Percentiles rank a stretch among this genome's conserved stretches.
Evolutionary conservation across 78 protist genomes (phyloP).

Genomic region (Pigoraptor vietnamica): DNA sequence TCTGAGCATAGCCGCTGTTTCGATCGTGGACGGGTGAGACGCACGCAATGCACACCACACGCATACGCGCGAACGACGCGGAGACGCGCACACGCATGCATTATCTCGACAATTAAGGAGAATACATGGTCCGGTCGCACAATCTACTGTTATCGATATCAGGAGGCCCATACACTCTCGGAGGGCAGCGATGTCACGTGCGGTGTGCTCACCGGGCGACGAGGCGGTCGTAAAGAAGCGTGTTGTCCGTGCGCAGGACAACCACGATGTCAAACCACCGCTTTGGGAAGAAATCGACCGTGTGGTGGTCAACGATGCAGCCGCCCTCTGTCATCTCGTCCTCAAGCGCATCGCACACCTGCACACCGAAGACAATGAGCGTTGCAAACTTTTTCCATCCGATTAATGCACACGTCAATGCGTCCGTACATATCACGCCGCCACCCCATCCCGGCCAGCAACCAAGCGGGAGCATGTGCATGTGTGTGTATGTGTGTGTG

Average conservation of each 20-base stretch:
- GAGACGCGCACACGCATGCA: too few species aligned
- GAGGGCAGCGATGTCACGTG: too few species aligned
- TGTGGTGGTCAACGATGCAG: constrained; percentile 74
- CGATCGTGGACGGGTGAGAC: not conserved
- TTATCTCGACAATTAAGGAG: not conserved
- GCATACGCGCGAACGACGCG: too few species aligned
- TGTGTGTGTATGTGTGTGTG: too few species aligned
- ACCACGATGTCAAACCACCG: constrained; percentile 87
- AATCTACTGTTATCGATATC: too few species aligned
- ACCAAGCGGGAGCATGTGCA: not conserved
- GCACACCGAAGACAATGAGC: not conserved
- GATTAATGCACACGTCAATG: not conserved
- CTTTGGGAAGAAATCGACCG: constrained; percentile 85
- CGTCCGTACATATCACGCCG: too few species aligned
- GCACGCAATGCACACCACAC: not conserved
- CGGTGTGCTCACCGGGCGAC: not conserved
- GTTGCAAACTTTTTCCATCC: not conserved
- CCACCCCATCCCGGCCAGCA: not conserved
- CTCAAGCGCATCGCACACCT: constrained; percentile 51
- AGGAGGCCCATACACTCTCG: too few species aligned
- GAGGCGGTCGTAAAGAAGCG: constrained; percentile 56
- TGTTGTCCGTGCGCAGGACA: constrained; percentile 67
- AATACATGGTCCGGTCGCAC: too few species aligned
- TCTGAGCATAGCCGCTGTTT: constrained; percentile 51
- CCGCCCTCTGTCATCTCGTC: constrained; percentile 45